These are phyloP conservation scores for Laburnicola sp. DNA, from an alignment of 2,329 filamentous ascomycete species.

Conservation along the genomic window DNA sequence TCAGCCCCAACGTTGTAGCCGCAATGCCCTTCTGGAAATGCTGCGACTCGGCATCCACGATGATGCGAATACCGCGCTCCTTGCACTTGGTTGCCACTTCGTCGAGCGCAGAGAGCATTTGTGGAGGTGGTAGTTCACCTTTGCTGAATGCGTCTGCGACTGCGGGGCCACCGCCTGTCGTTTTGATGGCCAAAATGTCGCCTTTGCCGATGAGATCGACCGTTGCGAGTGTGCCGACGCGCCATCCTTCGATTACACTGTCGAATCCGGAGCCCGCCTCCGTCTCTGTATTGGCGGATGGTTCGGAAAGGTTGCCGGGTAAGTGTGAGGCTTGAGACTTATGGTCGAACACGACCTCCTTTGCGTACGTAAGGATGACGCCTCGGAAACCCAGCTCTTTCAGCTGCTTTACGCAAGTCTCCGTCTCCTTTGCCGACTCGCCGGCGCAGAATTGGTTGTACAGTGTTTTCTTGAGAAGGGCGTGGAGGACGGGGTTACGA, in stretches of 20 bases:
- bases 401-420: slow-evolving; percentile 60
- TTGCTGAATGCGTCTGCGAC: slow-evolving; percentile 47
- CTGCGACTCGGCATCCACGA: slow-evolving; percentile 54
- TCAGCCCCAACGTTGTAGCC: slow-evolving; percentile 60
- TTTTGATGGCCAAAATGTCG: slow-evolving; percentile 40
- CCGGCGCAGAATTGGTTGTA: slow-evolving; percentile 92
- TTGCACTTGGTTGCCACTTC: slow-evolving; percentile 48
- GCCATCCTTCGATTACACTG: slow-evolving; percentile 44
- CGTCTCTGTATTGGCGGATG: too few species aligned
- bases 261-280: slow-evolving; percentile 15
- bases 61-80: slow-evolving; percentile 47
- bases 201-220: slow-evolving; percentile 35
- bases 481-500: slow-evolving; percentile 71
- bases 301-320: slow-evolving; percentile 11
- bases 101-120: slow-evolving; percentile 49
- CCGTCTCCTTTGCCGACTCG: slow-evolving; percentile 70
- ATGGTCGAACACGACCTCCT: slow-evolving; percentile 60
- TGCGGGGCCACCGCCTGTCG: slow-evolving; percentile 49
- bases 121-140: slow-evolving; percentile 42
- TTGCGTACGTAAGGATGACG: slow-evolving; percentile 82
- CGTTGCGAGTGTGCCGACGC: slow-evolving; percentile 32
- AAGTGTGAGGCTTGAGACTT: slow-evolving; percentile 27
- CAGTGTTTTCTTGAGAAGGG: slow-evolving; percentile 75
- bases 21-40: slow-evolving; percentile 48
- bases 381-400: slow-evolving; percentile 78